These are phyloP conservation scores for Dioscorea cayenensis DNA, from an alignment of 116 monocot genomes.

Conservation along the genomic window DNA sequence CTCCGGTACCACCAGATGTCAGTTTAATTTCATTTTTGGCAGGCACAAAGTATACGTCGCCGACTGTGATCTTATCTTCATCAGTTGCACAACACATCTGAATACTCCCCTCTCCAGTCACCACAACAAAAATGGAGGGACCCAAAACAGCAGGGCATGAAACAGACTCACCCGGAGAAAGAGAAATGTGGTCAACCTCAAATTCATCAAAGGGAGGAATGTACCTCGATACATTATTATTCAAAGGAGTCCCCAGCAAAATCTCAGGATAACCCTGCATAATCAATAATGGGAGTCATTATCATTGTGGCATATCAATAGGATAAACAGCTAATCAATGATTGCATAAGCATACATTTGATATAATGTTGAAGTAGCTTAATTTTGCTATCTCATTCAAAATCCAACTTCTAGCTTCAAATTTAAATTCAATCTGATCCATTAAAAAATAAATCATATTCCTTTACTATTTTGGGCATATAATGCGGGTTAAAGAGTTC, in stretches of 20 bases:
- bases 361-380: too few species aligned
- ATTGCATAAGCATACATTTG: too few species aligned
- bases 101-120: slow-evolving; percentile 55
- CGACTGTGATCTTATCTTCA: slow-evolving; percentile 28
- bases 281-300: not conserved
- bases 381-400: too few species aligned
- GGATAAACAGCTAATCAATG: too few species aligned
- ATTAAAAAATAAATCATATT: too few species aligned
- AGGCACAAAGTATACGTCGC: slow-evolving; percentile 74
- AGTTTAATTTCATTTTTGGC: slow-evolving; percentile 37
- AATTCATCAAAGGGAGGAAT: slow-evolving; percentile 96
- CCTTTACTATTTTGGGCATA: too few species aligned
- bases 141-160: slow-evolving; percentile 38
- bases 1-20: slow-evolving; percentile 18
- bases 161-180: slow-evolving; percentile 36
- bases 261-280: slow-evolving; percentile 88
- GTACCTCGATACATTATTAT: slow-evolving; percentile 48
- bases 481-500: too few species aligned
- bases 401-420: too few species aligned
- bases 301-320: too few species aligned
- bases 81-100: slow-evolving; percentile 9
- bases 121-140: slow-evolving; percentile 62
- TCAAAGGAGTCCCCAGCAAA: slow-evolving; percentile 41
- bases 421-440: too few species aligned
- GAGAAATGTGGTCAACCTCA: slow-evolving; percentile 63